These are phyloP conservation scores for Xylaria bambusicola DNA, from an alignment of 495 filamentous ascomycete genomes.

Conservation along the genomic window DNA sequence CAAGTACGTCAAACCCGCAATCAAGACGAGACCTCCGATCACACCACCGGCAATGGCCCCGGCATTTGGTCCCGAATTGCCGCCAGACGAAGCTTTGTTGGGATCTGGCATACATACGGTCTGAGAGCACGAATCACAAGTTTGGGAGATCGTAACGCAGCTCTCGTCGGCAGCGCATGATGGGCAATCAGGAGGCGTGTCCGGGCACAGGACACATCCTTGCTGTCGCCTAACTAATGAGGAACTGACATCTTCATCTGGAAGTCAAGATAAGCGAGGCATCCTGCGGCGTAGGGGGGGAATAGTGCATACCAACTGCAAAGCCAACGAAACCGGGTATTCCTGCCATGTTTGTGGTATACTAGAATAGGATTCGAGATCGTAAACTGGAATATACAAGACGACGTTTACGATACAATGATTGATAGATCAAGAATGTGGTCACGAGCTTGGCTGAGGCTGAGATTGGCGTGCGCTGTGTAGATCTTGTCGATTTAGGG, in stretches of 20 bases:
- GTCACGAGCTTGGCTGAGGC: conserved; percentile 8
- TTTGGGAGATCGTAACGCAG: conserved; percentile 41
- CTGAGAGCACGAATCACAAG: conserved; percentile 36
- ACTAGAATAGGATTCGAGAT: neutral
- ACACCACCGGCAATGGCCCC: conserved; percentile 87
- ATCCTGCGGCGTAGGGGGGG: neutral
- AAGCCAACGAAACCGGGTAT: conserved; percentile 37
- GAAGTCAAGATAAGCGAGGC: conserved; percentile 17
- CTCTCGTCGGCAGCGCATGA: conserved; percentile 47
- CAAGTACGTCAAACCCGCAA: conserved; percentile 72
- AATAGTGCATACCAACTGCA: conserved; percentile 27
- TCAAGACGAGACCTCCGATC: conserved; percentile 68
- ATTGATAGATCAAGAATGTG: conserved; percentile 26
- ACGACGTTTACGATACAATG: neutral
- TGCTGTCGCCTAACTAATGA: conserved; percentile 31
- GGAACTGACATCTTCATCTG: conserved; percentile 29
- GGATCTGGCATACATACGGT: conserved; percentile 46
- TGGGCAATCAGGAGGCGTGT: conserved; percentile 44
- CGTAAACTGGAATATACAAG: neutral
- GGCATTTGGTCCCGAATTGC: conserved; percentile 58
- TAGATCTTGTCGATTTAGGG: conserved; percentile 1
- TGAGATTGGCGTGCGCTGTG: conserved; percentile 8
- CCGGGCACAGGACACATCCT: conserved; percentile 33
- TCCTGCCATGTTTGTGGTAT: conserved; percentile 26
- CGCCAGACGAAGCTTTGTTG: conserved; percentile 20